Evolutionary conservation across 2,329 filamentous ascomycete genomes (phyloP).

Genomic region (Onygenales sp.): DNA sequence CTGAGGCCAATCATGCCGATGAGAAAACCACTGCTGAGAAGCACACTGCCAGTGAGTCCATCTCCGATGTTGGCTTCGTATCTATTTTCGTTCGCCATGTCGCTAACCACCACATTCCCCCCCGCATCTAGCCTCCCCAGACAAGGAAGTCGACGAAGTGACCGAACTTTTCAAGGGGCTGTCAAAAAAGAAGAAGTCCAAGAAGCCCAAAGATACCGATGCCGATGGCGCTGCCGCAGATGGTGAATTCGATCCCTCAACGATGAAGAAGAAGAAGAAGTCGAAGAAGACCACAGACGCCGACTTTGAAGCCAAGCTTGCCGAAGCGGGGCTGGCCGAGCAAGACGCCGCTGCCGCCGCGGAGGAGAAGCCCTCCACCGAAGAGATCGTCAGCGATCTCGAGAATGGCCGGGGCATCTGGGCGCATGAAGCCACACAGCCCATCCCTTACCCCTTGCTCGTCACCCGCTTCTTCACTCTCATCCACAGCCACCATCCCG

Average conservation of each 20-base stretch:
- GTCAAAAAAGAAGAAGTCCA: conserved; percentile 65
- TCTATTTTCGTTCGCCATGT: not conserved
- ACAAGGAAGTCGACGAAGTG: conserved; percentile 55
- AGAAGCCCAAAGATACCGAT: conserved; percentile 49
- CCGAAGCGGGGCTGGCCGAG: conserved; percentile 49
- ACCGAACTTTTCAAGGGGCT: conserved; percentile 59
- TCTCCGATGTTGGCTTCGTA: not conserved
- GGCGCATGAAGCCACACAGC: conserved; percentile 66
- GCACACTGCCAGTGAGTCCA: conserved; percentile 57
- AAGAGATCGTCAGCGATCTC: conserved; percentile 58
- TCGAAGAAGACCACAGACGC: conserved; percentile 48
- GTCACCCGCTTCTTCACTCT: conserved; percentile 90
- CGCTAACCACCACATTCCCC: conserved; percentile 35
- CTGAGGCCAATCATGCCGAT: conserved; percentile 59
- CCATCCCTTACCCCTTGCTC: conserved; percentile 76
- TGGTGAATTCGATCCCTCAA: conserved; percentile 55
- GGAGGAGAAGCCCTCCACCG: conserved; percentile 46
- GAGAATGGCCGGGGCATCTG: conserved; percentile 84
- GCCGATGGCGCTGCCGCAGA: conserved; percentile 43
- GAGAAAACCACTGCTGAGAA: conserved; percentile 73
- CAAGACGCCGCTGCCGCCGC: conserved; percentile 50
- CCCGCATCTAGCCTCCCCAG: conserved; percentile 38
- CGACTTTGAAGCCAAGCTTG: conserved; percentile 60
- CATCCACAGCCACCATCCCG: conserved; percentile 91
- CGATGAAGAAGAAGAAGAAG: conserved; percentile 78